Conservation (phyloP, 2,329 filamentous ascomycete genomes). For the Cadophora sp. region DNA sequence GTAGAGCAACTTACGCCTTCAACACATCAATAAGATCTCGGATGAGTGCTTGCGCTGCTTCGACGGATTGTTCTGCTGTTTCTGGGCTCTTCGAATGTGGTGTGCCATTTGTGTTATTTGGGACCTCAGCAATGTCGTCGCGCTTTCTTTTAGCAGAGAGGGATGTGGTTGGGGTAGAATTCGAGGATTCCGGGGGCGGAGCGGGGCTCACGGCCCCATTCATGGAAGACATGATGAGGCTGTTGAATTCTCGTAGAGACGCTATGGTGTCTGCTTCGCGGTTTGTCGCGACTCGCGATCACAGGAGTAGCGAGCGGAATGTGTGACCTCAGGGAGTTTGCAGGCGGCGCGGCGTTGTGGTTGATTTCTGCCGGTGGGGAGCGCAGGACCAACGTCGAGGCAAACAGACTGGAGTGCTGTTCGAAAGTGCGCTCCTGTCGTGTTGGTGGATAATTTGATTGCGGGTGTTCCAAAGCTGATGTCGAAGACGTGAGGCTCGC, state of each 20-base stretch:
- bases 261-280: conserved; percentile 23
- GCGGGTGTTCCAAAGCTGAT: background rate
- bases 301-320: conserved; percentile 21
- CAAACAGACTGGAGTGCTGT: background rate
- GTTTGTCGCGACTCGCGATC: conserved; percentile 27
- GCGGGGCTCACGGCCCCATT: conserved; percentile 53
- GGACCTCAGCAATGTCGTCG: conserved; percentile 54
- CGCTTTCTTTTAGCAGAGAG: conserved; percentile 64
- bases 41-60: conserved; percentile 48
- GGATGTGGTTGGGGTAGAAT: conserved; percentile 38
- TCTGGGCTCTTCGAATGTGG: conserved; percentile 33
- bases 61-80: conserved; percentile 33
- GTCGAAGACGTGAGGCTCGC: background rate
- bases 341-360: background rate
- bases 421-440: background rate
- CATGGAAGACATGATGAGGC: conserved; percentile 42
- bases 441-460: conserved; percentile 13
- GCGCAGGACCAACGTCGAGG: background rate
- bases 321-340: conserved; percentile 24
- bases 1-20: conserved; percentile 48
- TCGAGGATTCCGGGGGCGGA: conserved; percentile 39
- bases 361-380: background rate
- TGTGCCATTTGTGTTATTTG: conserved; percentile 40
- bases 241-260: conserved; percentile 13
- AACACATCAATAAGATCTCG: conserved; percentile 53